phyloP scores from a whole-genome alignment of 345 rosid species.

The Salix dunnii region DNA sequence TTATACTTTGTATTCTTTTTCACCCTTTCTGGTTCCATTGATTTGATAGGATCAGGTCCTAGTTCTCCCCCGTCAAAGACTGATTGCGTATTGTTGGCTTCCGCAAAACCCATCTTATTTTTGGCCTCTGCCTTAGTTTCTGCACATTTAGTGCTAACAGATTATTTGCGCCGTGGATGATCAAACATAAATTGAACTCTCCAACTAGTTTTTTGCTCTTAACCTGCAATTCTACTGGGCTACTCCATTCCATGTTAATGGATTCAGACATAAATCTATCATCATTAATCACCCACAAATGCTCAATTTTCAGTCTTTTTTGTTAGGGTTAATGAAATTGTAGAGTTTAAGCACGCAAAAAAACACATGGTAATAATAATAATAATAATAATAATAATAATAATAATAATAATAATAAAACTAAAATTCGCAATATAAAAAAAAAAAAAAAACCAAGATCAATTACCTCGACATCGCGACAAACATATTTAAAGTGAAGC shows the following conservation, averaged over 20 bases:
- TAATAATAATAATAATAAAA: no score
- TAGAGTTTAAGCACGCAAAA: background rate
- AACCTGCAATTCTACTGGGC: background rate
- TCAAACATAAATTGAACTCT: background rate
- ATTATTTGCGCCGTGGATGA: background rate
- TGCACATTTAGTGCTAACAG: conserved; percentile 22
- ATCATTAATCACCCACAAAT: no score
- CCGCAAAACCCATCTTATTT: conserved; percentile 31
- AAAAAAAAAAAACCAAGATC: background rate
- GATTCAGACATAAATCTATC: background rate
- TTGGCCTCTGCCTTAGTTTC: conserved; percentile 37
- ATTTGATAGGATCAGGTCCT: conserved; percentile 36
- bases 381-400: no score
- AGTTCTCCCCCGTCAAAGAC: conserved; percentile 29
- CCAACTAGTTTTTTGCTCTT: background rate
- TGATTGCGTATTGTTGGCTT: conserved; percentile 21
- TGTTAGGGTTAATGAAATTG: background rate
- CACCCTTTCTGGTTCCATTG: conserved; percentile 33
- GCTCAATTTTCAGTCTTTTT: background rate
- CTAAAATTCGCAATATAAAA: background rate
- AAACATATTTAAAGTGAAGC: background rate
- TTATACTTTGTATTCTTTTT: conserved; percentile 52
- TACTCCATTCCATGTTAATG: background rate
- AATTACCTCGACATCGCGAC: background rate
- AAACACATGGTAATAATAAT: no score